A percentile compares a stretch with the other conserved stretches of the same genome.
phyloP scores from a whole-genome alignment of 768 basidiomycete species.

The Boletus fagicola region DNA sequence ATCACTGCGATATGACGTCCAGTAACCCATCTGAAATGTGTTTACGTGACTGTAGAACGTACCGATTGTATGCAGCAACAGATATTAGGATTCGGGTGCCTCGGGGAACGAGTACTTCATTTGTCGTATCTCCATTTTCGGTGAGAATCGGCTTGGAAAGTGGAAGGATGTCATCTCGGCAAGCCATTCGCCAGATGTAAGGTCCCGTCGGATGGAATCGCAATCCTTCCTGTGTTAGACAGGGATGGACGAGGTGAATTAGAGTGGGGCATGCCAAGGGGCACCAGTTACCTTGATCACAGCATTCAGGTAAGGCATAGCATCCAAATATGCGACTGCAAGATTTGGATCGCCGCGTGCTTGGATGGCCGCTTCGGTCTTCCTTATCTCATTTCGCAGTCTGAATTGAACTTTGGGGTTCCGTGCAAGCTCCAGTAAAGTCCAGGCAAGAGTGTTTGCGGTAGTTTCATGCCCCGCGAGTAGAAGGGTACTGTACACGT shows the following conservation, averaged over 20 bases:
- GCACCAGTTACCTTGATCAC: conserved; percentile 32
- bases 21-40: neutral
- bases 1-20: conserved; percentile 7
- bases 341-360: conserved; percentile 4
- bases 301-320: conserved; percentile 41
- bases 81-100: conserved; percentile 50
- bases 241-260: neutral
- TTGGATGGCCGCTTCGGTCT: neutral
- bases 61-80: conserved; percentile 44
- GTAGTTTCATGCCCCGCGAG: conserved; percentile 61
- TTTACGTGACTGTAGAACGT: neutral
- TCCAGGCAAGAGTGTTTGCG: conserved; percentile 58
- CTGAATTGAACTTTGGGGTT: conserved; percentile 39
- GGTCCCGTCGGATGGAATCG: conserved; percentile 47
- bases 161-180: conserved; percentile 56
- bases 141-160: conserved; percentile 51
- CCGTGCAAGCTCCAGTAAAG: conserved; percentile 38
- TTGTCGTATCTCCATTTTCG: conserved; percentile 38
- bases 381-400: conserved; percentile 41
- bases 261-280: conserved; percentile 11
- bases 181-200: conserved; percentile 48
- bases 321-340: conserved; percentile 41
- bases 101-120: conserved; percentile 47
- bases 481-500: conserved; percentile 39
- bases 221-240: conserved; percentile 39